Evolutionary conservation across 768 basidiomycete genomes (phyloP), one percentile per base, ranked within the genome.

Genomic region (Kwoniella pini): DNA sequence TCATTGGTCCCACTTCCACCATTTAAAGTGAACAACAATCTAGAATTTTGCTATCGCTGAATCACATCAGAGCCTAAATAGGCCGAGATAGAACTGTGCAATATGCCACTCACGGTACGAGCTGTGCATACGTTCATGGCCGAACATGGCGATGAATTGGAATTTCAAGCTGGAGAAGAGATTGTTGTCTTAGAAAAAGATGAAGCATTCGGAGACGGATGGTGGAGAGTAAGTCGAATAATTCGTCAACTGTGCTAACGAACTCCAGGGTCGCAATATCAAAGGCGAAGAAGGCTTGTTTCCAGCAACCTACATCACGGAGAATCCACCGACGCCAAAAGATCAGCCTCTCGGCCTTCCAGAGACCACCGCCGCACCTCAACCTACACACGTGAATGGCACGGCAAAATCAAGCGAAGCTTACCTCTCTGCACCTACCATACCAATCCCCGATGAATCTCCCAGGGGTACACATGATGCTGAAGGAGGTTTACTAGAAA

Each of bases 111-210:
- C 31, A 49, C 45, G 21, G 72, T 74, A 43, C 50, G 61, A 24
- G 72, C 72, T 7, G 65, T 74, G 24, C 72, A 74, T 43, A 74
- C 69, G 69, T 98, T 97, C 69, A 70, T 80, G 3, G 94, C 96
- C 2, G 93, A 99, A 81, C 86, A 97, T 78, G 89, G 90, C 52
- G 96, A 99, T 79, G 96, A 99, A 80, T 84, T 98, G 38, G 70
- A 85, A 0, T 96, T 98, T 76, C 82, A 80, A 42, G 87, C 86
- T 3, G 94, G 94, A 1, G 91, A 98, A 67, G 82, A 84, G 57
- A 91, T 98, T 68, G 87, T 90, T 72, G 86, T 99, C 27, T 58
- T 97, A 40, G 95, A 98, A 81, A 90, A 86, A 80, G 96, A 98
- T 74, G 96, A 98, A 66, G 79, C 85, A 58, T 98, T 90, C 75